Evolutionary conservation across 2,329 filamentous ascomycete genomes (phyloP).

Genomic region (Pestalotiopsis sp.): DNA sequence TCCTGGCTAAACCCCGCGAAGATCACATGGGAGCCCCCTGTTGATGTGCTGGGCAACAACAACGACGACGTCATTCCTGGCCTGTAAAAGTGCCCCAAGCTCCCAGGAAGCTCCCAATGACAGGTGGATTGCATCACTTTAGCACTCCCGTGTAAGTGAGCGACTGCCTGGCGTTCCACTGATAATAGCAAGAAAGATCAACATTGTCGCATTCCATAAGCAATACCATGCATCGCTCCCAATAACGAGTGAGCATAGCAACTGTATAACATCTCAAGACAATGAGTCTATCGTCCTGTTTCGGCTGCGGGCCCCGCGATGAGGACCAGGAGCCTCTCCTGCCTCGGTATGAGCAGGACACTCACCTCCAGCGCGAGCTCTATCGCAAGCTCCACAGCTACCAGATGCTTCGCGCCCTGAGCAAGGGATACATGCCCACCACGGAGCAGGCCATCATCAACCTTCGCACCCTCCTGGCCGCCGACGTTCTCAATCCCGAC

Average conservation of each 20-base stretch:
- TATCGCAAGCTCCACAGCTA: conserved; percentile 92
- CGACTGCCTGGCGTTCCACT: background rate
- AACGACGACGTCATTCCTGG: background rate
- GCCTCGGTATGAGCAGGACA: conserved; percentile 82
- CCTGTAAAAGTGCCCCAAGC: background rate
- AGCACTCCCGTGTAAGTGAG: background rate
- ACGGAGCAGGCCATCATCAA: conserved; percentile 83
- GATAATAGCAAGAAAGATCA: background rate
- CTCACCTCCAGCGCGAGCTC: conserved; percentile 72
- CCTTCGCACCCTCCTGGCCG: conserved; percentile 75
- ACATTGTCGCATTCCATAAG: background rate
- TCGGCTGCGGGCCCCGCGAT: conserved; percentile 54
- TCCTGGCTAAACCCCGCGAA: conserved; percentile 1
- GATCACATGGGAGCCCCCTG: background rate
- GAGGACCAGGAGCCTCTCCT: conserved; percentile 76
- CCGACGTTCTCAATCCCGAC: conserved; percentile 77
- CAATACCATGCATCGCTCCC: background rate
- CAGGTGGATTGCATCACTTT: conserved; percentile 9
- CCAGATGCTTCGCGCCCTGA: conserved; percentile 83
- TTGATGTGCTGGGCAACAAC: background rate
- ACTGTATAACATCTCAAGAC: background rate
- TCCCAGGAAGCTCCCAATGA: background rate
- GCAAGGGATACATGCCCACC: conserved; percentile 87
- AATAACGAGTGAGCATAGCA: background rate
- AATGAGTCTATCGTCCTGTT: conserved; percentile 61